Base-by-base conservation (phyloP, 257 asterid genomes). In the Cordia subcordata region DNA sequence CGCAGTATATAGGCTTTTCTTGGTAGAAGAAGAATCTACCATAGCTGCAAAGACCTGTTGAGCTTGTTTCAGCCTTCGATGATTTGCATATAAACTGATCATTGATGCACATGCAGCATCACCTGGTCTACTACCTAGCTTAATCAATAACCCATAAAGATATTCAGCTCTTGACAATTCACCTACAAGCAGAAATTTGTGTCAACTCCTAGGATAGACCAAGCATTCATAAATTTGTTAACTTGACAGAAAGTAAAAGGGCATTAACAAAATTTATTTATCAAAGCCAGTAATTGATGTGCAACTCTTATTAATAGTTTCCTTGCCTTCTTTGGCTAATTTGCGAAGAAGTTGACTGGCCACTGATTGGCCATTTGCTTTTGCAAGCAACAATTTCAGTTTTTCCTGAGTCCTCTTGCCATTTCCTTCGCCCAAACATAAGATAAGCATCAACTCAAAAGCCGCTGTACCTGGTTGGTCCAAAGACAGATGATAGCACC, bases 51-150 rank as follows among this genome's bases (percentile, higher is more conserved):
- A 91, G 58, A 91, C 68, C 58, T 82, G 71, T 66, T 69, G 63
- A 61, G 92, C 95, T 66, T 75, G 72, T 63, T 64, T 66, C 44
- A 88, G 76, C 64, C 75, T 81, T 68, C 79, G 80, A 63, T 77
- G 85, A 74, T 75, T 91, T 56, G 84, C 96, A 40, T 76, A 91
- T 66, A 76, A 68, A 57, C 68, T 74, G 71, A 91, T 91, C 73
- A 88, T 58, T 62, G 94, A 82, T 74, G 88, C 88, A 66, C 65
- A 62, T 60, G 98, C 82, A 63, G 79, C 68, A 74, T 68, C 80
- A 72, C 79, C 85, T 59, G 87, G 72, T 64, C 74, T 68, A 60
- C 74, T 69, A 55, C 88, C 88, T 68, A 64, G 74, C 56, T 70
- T 75, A 37, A 66, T 66, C 81, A 88, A 75, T 21, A 85, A 62